phyloP scores from a whole-genome alignment of 805 yeast genomes.

The Sugiyamaella marilandica region DNA sequence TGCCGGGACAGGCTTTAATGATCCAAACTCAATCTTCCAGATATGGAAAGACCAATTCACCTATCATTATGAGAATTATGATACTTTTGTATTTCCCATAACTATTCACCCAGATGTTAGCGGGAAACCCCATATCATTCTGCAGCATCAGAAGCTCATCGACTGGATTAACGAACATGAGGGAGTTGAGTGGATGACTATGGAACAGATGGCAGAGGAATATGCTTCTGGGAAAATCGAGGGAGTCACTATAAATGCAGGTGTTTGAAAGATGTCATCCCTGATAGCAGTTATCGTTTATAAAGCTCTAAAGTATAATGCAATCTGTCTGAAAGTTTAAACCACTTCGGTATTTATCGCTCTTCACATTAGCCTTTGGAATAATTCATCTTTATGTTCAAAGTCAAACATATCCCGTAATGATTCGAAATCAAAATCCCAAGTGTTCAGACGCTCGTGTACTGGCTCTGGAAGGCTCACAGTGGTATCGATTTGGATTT shows the following conservation, averaged over 20 bases:
- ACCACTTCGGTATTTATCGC: background rate
- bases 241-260: constrained; percentile 4
- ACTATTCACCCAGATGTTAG: constrained; percentile 38
- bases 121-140: constrained; percentile 34
- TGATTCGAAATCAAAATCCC: background rate
- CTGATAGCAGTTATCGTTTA: too few relatives aligned
- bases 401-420: background rate
- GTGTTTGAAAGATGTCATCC: constrained; percentile 1
- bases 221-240: background rate
- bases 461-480: background rate
- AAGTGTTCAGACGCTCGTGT: background rate
- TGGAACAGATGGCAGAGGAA: constrained; percentile 34
- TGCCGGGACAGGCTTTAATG: background rate
- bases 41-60: constrained; percentile 38
- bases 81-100: constrained; percentile 36
- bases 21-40: constrained; percentile 27
- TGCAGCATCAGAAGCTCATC: constrained; percentile 35
- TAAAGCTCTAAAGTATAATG: background rate
- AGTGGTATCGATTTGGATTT: background rate
- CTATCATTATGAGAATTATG: constrained; percentile 36
- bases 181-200: constrained; percentile 39
- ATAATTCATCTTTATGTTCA: background rate
- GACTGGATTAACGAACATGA: constrained; percentile 36
- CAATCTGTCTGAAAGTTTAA: background rate
- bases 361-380: background rate